Percentiles rank a stretch among this genome's conserved stretches.
Conservation (phyloP, 2,329 filamentous ascomycete species). For the Nannizziopsis arthrosporioides region DNA sequence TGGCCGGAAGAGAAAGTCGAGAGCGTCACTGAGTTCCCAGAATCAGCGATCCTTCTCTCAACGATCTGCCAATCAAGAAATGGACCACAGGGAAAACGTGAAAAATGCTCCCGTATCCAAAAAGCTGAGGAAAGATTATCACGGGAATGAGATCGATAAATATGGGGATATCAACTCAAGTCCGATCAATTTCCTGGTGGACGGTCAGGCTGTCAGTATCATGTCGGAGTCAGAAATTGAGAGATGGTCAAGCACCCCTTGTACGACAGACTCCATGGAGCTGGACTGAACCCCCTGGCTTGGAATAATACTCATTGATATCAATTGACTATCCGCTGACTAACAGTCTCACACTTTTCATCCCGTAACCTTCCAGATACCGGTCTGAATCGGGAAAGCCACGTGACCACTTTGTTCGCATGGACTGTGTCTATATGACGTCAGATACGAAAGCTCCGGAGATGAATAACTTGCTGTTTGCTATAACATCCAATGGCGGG, state of each 20-base stretch:
- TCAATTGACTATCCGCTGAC: too few species aligned
- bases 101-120: background rate
- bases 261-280: conserved; percentile 6
- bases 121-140: background rate
- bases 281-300: conserved; percentile 1
- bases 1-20: conserved; percentile 29
- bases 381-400: background rate
- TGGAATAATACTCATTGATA: too few species aligned
- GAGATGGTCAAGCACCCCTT: background rate
- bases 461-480: too few species aligned
- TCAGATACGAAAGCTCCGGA: background rate
- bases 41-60: background rate
- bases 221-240: background rate
- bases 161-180: background rate
- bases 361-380: background rate
- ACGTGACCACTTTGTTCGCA: conserved; percentile 2
- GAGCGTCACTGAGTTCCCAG: conserved; percentile 4
- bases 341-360: too few species aligned
- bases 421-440: conserved; percentile 2
- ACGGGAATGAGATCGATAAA: background rate
- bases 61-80: background rate
- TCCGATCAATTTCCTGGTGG: background rate
- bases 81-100: background rate
- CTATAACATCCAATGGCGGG: background rate
- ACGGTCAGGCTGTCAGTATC: background rate